Base-by-base conservation (phyloP, 176 grass and related monocot genomes). In the Avena insularis region DNA sequence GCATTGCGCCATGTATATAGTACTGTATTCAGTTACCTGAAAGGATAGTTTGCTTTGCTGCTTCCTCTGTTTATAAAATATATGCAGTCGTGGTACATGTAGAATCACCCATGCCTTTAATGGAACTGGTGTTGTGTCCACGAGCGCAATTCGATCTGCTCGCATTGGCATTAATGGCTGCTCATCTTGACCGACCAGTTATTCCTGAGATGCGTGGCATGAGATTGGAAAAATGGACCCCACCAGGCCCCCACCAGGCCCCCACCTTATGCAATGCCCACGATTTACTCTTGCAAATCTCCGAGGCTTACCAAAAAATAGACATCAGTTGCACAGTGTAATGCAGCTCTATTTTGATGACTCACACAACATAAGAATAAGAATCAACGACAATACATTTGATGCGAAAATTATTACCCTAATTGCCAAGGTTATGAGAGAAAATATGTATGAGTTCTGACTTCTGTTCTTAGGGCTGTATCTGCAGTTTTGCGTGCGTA, bases 31-130 rank as follows among this genome's bases (percentile, higher is more conserved):
- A 6, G 16, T 85, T 47, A 47, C 25, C 15, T 81, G 59, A 78
- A 78, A 82, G 25, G 53, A 78, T n/a, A 53, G 14, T 40, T 14
- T 79, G 14, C 58, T 60, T 14, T 87, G 76, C 67, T 71, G 56
- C 14, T 59, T 40, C 40, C 9, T 6, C n/a, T 15, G 4, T 43
- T 61, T 64, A 67, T 56, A 57, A 35, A 68, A 56, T 62, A 75
- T 75, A 47, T 48, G 35, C 33, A 11, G 12, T 19, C 47, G 10
- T 47, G 8, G 7, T 48, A 15, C 11, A 12, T 73, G 47, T 40
- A 21, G 45, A 62, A 25, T 83, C 19, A 36, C 4, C 35, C 11
- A 57, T 72, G 13, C 51, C 33, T 71, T 83, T 58, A 33, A 72
- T 0, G n/a, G 51, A 71, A 72, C 67, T 45, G 35, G 51, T 19